Percentiles rank a stretch among this genome's conserved stretches.
phyloP scores from a whole-genome alignment of 1,284 basidiomycete genomes.

The Heterobasidion annosum region DNA sequence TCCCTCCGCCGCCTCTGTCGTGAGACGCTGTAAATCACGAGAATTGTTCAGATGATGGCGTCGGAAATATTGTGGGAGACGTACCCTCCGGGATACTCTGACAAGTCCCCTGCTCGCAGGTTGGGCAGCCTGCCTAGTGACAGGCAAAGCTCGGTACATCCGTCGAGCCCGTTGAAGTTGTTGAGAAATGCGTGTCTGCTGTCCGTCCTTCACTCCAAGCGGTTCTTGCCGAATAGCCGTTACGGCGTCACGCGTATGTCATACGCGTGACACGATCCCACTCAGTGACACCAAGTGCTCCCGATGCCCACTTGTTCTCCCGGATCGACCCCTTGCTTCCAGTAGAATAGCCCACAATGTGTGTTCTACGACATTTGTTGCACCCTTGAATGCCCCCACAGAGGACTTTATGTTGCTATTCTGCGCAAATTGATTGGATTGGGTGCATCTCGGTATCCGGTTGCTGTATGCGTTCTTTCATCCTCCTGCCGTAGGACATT shows the following conservation, averaged over 20 bases:
- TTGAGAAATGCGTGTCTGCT: not conserved
- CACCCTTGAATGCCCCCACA: no score
- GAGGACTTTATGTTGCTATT: no score
- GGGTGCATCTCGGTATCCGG: no score
- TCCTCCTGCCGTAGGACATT: no score
- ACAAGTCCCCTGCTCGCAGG: conserved; percentile 35
- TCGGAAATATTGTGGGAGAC: conserved; percentile 13
- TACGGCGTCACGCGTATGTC: not conserved
- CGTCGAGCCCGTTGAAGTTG: conserved; percentile 8
- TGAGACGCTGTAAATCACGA: conserved; percentile 35
- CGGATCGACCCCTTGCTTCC: no score
- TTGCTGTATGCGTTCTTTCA: no score
- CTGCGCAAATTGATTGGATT: no score
- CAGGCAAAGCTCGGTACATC: conserved; percentile 55
- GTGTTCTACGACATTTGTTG: no score
- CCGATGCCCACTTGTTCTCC: no score
- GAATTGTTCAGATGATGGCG: conserved; percentile 1
- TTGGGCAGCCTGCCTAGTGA: conserved; percentile 39
- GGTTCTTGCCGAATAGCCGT: not conserved
- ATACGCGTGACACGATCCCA: not conserved
- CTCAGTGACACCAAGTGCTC: no score
- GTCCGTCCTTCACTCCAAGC: not conserved
- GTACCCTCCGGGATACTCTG: conserved; percentile 46
- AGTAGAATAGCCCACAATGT: no score
- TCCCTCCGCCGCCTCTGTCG: conserved; percentile 36